Base-by-base conservation (phyloP, 176 grass and related monocot species). In the Dendrocalamus sinicus region DNA sequence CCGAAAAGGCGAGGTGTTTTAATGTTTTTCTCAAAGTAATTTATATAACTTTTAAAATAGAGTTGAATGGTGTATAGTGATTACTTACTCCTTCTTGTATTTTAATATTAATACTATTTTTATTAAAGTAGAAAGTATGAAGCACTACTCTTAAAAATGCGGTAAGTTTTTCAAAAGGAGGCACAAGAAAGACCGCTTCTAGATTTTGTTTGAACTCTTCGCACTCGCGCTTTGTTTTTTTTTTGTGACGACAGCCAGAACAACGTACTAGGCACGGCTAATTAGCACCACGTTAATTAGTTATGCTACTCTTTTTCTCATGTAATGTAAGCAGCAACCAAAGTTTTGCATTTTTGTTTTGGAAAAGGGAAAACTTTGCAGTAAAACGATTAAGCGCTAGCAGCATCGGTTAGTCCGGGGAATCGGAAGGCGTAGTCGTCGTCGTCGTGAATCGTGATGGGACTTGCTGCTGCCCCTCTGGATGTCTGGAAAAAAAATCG, bases 141-240 rank as follows among this genome's bases (percentile, higher is more conserved):
- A 35, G 0, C 32, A 35, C 32, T 35, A 35, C 32, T 4, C 0
- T 35, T 35, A 35, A 35, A 3, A 4, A 1, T 35, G 3, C 32
- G 32, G 32, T 35, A 35, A 35, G 32, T 3, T 35, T 35, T 35
- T 0, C 32, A 35, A 35, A 35, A 35, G 32, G 4, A 35, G 0
- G 32, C 32, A 35, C 32, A 4, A 35, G 32, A 35, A 22, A 54
- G 55, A 90, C 80, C 16, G 22, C 75, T 75, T 87, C 85, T 75
- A 68, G 85, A 91, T 80, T 40, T 52, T 58, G 66, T 35, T 82
- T 87, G 80, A 87, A 91, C 60, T 69, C 52, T 11, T 60, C 48
- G 26, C 40, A 9, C 24, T 50, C 7, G 9, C 17, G 26, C 39
- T 7, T 41, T 50, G 73, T 62, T 72, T 64, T 15, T 72, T 64